Percentiles rank a stretch among this genome's conserved stretches.
These are phyloP conservation scores for Suhomyces sp. DNA, from an alignment of 805 yeast genomes.

Conservation along the genomic window DNA sequence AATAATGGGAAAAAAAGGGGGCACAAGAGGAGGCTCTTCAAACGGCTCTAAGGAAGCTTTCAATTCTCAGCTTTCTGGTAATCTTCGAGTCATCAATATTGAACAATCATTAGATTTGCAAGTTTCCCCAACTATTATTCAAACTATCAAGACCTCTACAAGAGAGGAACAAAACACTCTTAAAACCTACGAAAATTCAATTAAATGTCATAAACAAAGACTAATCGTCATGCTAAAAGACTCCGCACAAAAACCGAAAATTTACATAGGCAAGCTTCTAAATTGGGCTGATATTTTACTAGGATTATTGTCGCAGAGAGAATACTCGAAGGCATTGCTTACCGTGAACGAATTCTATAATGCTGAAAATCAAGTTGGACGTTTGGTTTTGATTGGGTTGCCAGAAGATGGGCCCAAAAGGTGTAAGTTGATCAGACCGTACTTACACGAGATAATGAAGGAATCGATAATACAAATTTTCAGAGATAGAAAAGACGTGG, in stretches of 20 bases:
- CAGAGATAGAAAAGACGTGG: constrained; percentile 15
- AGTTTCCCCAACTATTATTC: background rate
- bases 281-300: constrained; percentile 71
- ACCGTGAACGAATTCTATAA: constrained; percentile 53
- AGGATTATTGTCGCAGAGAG: constrained; percentile 45
- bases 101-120: background rate
- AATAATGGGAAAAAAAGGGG: too few relatives aligned
- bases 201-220: constrained; percentile 24
- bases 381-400: constrained; percentile 54
- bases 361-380: constrained; percentile 39
- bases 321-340: constrained; percentile 56
- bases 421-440: constrained; percentile 48
- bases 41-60: too few relatives aligned
- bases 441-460: constrained; percentile 56
- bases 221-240: constrained; percentile 14
- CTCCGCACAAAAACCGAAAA: constrained; percentile 27
- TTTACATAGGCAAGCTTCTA: constrained; percentile 58
- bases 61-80: background rate
- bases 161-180: background rate
- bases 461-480: constrained; percentile 50
- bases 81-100: background rate
- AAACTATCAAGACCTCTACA: background rate
- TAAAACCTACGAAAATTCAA: constrained; percentile 14
- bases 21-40: too few relatives aligned
- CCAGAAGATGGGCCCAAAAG: constrained; percentile 48